Base-by-base conservation (phyloP, 306 rosid species). In the Gynostemma pentaphyllum region DNA sequence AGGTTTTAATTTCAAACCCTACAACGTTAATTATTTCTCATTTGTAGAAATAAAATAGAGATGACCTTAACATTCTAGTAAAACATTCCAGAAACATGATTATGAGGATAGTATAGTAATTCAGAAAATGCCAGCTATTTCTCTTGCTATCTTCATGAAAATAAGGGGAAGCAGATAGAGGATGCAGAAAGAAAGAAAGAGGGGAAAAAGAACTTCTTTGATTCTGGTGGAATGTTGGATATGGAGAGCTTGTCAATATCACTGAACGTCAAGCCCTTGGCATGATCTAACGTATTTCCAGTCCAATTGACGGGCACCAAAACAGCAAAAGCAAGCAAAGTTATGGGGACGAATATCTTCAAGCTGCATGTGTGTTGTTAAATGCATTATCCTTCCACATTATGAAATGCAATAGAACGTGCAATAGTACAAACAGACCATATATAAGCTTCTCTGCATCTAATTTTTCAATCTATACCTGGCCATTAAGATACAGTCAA, bases 251-350 rank as follows among this genome's bases (percentile, higher is more conserved):
- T 91, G 80, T 91, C 97, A 16, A 87, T 83, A 68, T 78, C 8
- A 75, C 86, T 87, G 64, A 71, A 90, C 45, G 70, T 56, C 75
- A 87, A 76, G 48, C 60, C 71, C 36, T 83, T 79, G 46, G 48
- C 68, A 18, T n/a, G 24, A 15, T 74, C 76, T 77, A 91, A 59
- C 12, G 83, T 77, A 4, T 76, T 68, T n/a, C 91, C 88, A 0
- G 80, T 82, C 87, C 75, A 83, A 69, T 91, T 87, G 51, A 87
- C 80, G 18, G 97, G 97, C 64, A 87, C 89, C 91, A 91, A 78
- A 72, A 85, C 85, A 57, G 52, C 47, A 45, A 87, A 70, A 71
- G 95, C 48, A 52, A 85, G 85, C 16, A 72, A 0, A 51, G 96
- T 74, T 45, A 85, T 71, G 45, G 97, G 97, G 53, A 73, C 62